Conservation (phyloP, 257 asterid species). For the Rauvolfia tetraphylla region DNA sequence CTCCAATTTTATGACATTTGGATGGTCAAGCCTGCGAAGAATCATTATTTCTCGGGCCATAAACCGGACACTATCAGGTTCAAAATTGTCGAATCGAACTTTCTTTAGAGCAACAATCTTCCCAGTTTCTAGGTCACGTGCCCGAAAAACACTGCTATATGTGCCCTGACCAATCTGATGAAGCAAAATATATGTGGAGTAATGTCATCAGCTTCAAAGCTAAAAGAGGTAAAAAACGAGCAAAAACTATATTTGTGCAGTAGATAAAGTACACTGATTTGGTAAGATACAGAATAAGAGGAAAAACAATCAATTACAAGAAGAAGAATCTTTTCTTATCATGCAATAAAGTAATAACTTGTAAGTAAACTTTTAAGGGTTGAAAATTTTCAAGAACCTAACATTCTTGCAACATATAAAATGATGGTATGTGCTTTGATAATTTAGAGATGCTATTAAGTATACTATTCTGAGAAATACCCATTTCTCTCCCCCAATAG, state of each 20-base stretch:
- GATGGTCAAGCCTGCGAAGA: slow-evolving; percentile 87
- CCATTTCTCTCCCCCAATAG: neutral
- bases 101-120: slow-evolving; percentile 79
- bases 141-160: slow-evolving; percentile 88
- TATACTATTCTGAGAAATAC: too few species aligned
- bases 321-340: neutral
- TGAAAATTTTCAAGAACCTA: too few species aligned
- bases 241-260: neutral
- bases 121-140: slow-evolving; percentile 79
- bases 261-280: neutral
- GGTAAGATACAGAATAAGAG: neutral
- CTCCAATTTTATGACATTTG: slow-evolving; percentile 76
- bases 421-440: neutral
- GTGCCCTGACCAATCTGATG: slow-evolving; percentile 96
- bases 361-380: too few species aligned
- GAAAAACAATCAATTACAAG: neutral
- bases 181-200: slow-evolving; percentile 6
- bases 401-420: neutral
- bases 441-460: too few species aligned
- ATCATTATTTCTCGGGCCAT: slow-evolving; percentile 92
- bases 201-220: slow-evolving; percentile 14
- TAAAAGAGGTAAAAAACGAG: neutral
- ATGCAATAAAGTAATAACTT: neutral
- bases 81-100: slow-evolving; percentile 89
- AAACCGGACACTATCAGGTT: slow-evolving; percentile 95